Percentiles rank a stretch among this genome's conserved stretches.
Evolutionary conservation across 176 grass and related monocot species (phyloP).

Genomic region (Saccharum officinarum): DNA sequence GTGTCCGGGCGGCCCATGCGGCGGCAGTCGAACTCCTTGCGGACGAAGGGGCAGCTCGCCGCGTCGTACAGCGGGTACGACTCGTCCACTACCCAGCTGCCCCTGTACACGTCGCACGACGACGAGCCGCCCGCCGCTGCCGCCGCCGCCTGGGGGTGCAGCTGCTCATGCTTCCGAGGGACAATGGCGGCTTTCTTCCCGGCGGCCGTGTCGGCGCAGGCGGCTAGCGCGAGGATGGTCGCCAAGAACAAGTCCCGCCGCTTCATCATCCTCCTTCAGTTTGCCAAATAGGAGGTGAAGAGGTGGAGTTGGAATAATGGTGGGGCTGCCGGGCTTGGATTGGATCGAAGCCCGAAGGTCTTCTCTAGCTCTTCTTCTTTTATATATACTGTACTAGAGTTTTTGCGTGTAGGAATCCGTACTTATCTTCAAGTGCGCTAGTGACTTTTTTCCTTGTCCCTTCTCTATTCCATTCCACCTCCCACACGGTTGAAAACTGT

Average conservation of each 20-base stretch:
- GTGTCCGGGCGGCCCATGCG: slow-evolving; percentile 65
- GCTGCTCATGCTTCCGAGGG: not conserved
- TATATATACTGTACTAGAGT: not conserved
- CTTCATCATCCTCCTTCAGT: not conserved
- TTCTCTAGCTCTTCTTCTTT: not conserved
- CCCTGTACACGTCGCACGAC: slow-evolving; percentile 62
- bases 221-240: slow-evolving; percentile 24
- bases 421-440: no score
- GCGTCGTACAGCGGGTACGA: slow-evolving; percentile 85
- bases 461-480: no score
- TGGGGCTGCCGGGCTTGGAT: no score
- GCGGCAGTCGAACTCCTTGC: slow-evolving; percentile 71
- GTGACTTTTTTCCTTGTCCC: no score
- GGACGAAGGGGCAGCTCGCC: slow-evolving; percentile 67
- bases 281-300: not conserved
- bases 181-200: slow-evolving; percentile 7
- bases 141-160: not conserved
- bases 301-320: not conserved
- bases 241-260: not conserved
- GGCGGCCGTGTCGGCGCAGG: not conserved
- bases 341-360: not conserved
- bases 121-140: not conserved
- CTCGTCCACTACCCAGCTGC: slow-evolving; percentile 69
- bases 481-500: no score
- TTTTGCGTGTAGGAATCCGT: no score